A percentile compares a stretch with the other conserved stretches of the same genome.
Evolutionary conservation across 2,329 filamentous ascomycete genomes (phyloP).

Genomic region (Ceratocystis alfenasii): DNA sequence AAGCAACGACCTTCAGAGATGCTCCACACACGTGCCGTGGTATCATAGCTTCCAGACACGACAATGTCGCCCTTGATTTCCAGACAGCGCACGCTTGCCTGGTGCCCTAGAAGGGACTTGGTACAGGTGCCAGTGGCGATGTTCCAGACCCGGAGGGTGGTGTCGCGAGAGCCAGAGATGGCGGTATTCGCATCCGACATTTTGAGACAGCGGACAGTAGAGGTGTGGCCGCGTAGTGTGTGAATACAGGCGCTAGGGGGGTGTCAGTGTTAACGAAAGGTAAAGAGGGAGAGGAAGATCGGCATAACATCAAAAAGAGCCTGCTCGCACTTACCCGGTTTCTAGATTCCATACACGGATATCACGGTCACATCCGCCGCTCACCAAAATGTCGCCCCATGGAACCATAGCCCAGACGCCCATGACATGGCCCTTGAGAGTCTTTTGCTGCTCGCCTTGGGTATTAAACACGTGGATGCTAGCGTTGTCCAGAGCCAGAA

Average conservation of each 20-base stretch:
- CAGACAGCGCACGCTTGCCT: constrained; percentile 86
- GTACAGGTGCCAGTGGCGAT: constrained; percentile 76
- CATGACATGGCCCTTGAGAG: constrained; percentile 92
- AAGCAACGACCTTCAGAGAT: constrained; percentile 91
- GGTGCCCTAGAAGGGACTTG: constrained; percentile 86
- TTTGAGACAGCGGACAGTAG: constrained; percentile 90
- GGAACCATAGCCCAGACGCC: constrained; percentile 99
- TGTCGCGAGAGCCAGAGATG: constrained; percentile 92
- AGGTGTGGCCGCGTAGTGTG: constrained; percentile 85
- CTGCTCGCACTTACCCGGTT: constrained; percentile 55
- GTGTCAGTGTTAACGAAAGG: not conserved
- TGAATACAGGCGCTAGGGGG: constrained; percentile 55
- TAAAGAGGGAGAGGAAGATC: not conserved
- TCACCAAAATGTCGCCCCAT: constrained; percentile 89
- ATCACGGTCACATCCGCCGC: constrained; percentile 90
- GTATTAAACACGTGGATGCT: constrained; percentile 98
- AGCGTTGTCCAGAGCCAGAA: constrained; percentile 92
- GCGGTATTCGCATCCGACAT: constrained; percentile 92
- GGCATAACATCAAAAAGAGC: constrained; percentile 8
- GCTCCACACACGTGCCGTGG: constrained; percentile 92
- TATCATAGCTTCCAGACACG: constrained; percentile 97
- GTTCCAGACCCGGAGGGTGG: constrained; percentile 90
- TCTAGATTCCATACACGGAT: constrained; percentile 94
- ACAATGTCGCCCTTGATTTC: constrained; percentile 95
- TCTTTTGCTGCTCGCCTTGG: constrained; percentile 75